Base-by-base conservation (phyloP, 2,329 filamentous ascomycete genomes). In the Cladosporium oxysporum region DNA sequence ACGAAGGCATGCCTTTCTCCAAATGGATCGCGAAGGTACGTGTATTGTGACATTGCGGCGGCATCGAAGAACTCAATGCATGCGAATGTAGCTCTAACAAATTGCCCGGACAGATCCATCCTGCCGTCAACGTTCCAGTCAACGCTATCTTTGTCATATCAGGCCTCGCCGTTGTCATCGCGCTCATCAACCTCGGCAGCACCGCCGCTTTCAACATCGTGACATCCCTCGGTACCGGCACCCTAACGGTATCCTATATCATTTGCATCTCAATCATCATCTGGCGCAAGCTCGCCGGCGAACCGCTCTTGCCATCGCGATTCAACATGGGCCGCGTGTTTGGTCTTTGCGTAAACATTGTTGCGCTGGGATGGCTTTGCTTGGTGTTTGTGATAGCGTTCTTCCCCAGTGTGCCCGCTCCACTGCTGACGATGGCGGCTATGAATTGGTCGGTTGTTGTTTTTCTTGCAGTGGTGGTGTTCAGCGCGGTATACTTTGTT, bases 191-290 rank as follows among this genome's bases (percentile, higher is more conserved):
- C 58, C 70, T 77, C 44, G 76, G 74, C 52, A 72, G 72, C 41
- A 79, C 77, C 33, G 76, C 77, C 23, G 78, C 76, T 16, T 76
- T 82, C 57, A 75, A 77, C 66, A 78, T 77, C 52, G 77, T 79
- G 28, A 76, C 80, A 28, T 77, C 79, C 2, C 72, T 81, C 18
- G 75, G 73, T 3, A 65, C 62, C 55, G 65, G 62, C 60, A 63
- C 61, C 12, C 60, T 70, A 33, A 64, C 64, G 53, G 41, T 58
- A 10, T 68, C 69, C 10, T 69, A 68, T 52, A 61, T 66, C 60
- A 53, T 69, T 16, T 69, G 63, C 33, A 65, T 70, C 29, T 64
- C 65, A 11, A 69, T 68, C 58, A 62, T 70, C 44, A 41, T 67
- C 21, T 65, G 66, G 62, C 64, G 68, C 21, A 47, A 66, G 28